These are phyloP conservation scores for Saccharomyces pastorianus DNA, from an alignment of 1,139 yeast genomes.

Conservation along the genomic window DNA sequence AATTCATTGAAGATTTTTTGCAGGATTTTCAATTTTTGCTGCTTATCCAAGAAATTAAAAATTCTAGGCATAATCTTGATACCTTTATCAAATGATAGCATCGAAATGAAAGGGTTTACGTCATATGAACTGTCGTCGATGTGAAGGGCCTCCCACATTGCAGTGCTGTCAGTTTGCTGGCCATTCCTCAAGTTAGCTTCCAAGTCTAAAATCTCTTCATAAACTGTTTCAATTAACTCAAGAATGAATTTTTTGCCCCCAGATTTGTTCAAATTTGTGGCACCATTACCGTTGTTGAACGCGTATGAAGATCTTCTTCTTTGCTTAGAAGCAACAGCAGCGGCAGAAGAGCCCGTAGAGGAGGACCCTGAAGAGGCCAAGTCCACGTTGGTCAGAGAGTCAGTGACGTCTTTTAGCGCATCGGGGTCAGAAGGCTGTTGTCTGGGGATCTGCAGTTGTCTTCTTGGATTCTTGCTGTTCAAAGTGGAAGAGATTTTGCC, in stretches of 20 bases:
- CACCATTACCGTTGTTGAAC: conserved; percentile 28
- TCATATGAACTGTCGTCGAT: conserved; percentile 48
- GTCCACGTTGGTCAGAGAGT: conserved; percentile 72
- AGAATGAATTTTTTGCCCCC: conserved; percentile 36
- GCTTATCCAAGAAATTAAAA: conserved; percentile 71
- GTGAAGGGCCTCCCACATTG: conserved; percentile 73
- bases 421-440: conserved; percentile 41
- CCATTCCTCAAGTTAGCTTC: conserved; percentile 78
- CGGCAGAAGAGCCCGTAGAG: conserved; percentile 25
- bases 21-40: conserved; percentile 70
- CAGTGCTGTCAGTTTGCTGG: conserved; percentile 45
- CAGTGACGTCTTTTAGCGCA: conserved; percentile 43
- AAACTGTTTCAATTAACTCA: conserved; percentile 62
- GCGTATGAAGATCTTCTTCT: conserved; percentile 33
- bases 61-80: conserved; percentile 83
- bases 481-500: conserved; percentile 75
- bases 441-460: conserved; percentile 60
- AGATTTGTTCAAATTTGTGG: conserved; percentile 30
- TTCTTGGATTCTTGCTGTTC: conserved; percentile 82
- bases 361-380: not conserved
- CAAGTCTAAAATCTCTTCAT: conserved; percentile 65
- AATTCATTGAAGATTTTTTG: conserved; percentile 77
- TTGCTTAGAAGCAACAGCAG: conserved; percentile 25
- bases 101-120: conserved; percentile 77
- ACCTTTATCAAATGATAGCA: conserved; percentile 79